A percentile compares a stretch with the other conserved stretches of the same genome.
These are phyloP conservation scores for Xylaria longipes DNA, from an alignment of 495 filamentous ascomycete species.

Conservation along the genomic window DNA sequence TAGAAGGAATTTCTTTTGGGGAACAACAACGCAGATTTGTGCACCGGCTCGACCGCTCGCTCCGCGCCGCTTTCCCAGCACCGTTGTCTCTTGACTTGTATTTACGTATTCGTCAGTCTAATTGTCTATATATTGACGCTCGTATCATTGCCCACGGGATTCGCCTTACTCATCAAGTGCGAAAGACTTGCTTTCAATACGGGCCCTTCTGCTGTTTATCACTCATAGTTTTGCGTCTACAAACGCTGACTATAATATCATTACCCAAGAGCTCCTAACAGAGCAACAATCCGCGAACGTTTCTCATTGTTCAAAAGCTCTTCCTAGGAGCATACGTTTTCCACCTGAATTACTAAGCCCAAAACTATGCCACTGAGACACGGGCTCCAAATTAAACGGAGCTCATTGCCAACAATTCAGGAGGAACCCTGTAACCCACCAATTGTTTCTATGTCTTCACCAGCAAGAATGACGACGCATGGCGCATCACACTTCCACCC, in stretches of 20 bases:
- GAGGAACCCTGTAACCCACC: background rate
- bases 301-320: background rate
- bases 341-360: too few species aligned
- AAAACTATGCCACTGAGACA: background rate
- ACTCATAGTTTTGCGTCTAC: background rate
- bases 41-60: background rate
- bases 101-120: too few species aligned
- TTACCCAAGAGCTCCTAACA: background rate
- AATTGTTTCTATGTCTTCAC: background rate
- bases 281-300: background rate
- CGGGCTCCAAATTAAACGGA: background rate
- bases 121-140: background rate
- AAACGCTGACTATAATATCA: background rate
- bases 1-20: background rate
- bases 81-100: background rate
- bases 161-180: background rate
- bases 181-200: background rate
- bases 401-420: background rate
- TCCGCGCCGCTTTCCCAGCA: background rate
- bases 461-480: background rate
- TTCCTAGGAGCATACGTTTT: background rate
- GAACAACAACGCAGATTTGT: background rate
- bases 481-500: background rate
- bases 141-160: background rate
- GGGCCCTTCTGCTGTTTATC: background rate